phyloP scores from a whole-genome alignment of 805 yeast genomes.

The Candida chilensis region DNA sequence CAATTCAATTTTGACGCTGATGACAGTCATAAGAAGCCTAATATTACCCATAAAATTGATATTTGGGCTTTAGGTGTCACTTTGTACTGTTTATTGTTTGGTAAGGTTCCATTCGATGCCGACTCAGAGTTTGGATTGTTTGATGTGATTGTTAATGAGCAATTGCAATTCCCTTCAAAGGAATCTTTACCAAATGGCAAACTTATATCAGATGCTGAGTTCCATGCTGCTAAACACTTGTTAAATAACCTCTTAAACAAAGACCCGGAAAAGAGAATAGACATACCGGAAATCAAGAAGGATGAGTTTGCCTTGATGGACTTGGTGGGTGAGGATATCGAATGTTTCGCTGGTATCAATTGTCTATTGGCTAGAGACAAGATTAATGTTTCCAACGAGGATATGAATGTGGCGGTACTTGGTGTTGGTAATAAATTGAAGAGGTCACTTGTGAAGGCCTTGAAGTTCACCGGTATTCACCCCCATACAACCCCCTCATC shows the following conservation, averaged over 20 bases:
- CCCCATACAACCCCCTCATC: too few species aligned
- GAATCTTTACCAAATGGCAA: constrained; percentile 13
- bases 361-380: constrained; percentile 23
- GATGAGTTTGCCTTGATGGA: constrained; percentile 58
- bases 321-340: constrained; percentile 20
- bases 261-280: constrained; percentile 59
- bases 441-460: constrained; percentile 37
- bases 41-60: constrained; percentile 76
- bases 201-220: constrained; percentile 10
- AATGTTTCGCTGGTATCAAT: constrained; percentile 4
- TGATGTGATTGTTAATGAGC: constrained; percentile 63
- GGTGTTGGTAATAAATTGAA: constrained; percentile 69
- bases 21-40: constrained; percentile 18
- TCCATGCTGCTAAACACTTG: constrained; percentile 46
- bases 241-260: constrained; percentile 55
- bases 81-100: constrained; percentile 78
- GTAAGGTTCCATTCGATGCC: constrained; percentile 82
- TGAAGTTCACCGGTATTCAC: too few species aligned
- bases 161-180: constrained; percentile 46
- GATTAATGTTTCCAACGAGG: constrained; percentile 57
- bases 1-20: constrained; percentile 34
- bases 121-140: constrained; percentile 81
- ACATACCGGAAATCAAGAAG: constrained; percentile 59
- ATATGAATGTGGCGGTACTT: constrained; percentile 67
- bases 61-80: constrained; percentile 98